These are phyloP conservation scores for Lithocarpus polystachyus DNA, from an alignment of 306 rosid species.

Conservation along the genomic window DNA sequence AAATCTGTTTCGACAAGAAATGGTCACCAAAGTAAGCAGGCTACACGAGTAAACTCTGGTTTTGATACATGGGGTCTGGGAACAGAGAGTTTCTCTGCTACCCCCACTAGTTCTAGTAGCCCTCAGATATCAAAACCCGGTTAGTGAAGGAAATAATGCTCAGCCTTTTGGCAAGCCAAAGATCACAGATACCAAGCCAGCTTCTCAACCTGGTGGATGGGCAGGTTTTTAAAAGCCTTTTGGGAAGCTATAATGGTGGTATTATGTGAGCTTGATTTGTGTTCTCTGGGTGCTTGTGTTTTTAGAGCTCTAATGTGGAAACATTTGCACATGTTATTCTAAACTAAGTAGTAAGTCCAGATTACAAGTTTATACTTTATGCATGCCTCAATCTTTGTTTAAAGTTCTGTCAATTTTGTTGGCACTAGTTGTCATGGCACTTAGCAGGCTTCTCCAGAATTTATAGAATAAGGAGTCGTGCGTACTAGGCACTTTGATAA, in stretches of 20 bases:
- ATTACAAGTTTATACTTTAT: slow-evolving; percentile 5
- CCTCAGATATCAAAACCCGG: slow-evolving; percentile 40
- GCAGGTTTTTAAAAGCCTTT: slow-evolving; percentile 52
- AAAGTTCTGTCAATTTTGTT: not conserved
- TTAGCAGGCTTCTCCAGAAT: too few relatives aligned
- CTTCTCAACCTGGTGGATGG: slow-evolving; percentile 96
- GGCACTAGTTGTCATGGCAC: not conserved
- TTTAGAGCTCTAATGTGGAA: slow-evolving; percentile 21
- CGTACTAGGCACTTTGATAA: too few relatives aligned
- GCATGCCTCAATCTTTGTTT: slow-evolving; percentile 11
- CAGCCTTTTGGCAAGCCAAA: slow-evolving; percentile 45
- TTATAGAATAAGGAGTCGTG: too few relatives aligned
- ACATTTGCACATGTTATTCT: slow-evolving; percentile 23
- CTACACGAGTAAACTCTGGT: slow-evolving; percentile 37
- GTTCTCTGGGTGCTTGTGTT: slow-evolving; percentile 42
- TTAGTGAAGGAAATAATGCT: slow-evolving; percentile 43
- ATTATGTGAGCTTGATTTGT: slow-evolving; percentile 30
- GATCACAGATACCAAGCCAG: slow-evolving; percentile 44
- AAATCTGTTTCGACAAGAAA: slow-evolving; percentile 78
- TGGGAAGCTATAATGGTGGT: slow-evolving; percentile 18
- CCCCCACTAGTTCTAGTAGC: slow-evolving; percentile 49
- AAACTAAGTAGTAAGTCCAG: not conserved
- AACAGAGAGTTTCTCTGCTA: slow-evolving; percentile 61
- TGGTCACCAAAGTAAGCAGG: slow-evolving; percentile 50
- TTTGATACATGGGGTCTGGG: slow-evolving; percentile 86